phyloP scores from a whole-genome alignment of 2,329 filamentous ascomycete species.

The Pseudomassariella vexata region DNA sequence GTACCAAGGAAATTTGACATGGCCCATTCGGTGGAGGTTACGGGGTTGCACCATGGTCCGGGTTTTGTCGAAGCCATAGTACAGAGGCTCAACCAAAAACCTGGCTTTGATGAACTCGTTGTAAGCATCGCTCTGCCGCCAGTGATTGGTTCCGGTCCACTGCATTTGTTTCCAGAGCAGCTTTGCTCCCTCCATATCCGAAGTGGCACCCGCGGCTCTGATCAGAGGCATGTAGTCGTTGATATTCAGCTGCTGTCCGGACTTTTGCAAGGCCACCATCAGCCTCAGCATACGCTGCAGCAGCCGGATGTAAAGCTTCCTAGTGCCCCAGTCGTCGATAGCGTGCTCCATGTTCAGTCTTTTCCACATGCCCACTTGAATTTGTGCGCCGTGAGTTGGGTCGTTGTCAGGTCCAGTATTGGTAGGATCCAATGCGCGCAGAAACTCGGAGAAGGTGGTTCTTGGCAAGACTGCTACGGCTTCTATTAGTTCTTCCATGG shows the following conservation, averaged over 20 bases:
- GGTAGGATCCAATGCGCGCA: conserved; percentile 57
- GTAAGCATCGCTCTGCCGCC: conserved; percentile 22
- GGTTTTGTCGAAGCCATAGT: conserved; percentile 38
- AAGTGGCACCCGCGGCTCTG: conserved; percentile 40
- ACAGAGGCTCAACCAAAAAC: conserved; percentile 39
- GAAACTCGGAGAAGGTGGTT: conserved; percentile 55
- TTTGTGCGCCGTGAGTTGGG: conserved; percentile 31
- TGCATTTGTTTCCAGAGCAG: conserved; percentile 29
- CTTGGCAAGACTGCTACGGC: conserved; percentile 38
- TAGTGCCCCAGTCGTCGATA: conserved; percentile 39
- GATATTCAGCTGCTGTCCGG: conserved; percentile 20
- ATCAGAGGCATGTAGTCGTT: conserved; percentile 40
- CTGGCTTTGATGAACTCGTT: conserved; percentile 41
- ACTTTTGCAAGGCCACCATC: conserved; percentile 23
- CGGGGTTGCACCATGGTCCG: conserved; percentile 34
- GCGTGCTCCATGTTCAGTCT: conserved; percentile 29
- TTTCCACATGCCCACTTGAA: conserved; percentile 33
- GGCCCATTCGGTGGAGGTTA: conserved; percentile 24
- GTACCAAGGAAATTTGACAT: conserved; percentile 6
- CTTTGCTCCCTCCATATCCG: conserved; percentile 28
- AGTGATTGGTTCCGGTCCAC: conserved; percentile 11
- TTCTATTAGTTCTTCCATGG: conserved; percentile 18
- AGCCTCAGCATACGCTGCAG: conserved; percentile 29
- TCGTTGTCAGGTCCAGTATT: conserved; percentile 44
- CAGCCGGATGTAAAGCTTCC: conserved; percentile 32